Percentiles rank a stretch among this genome's conserved stretches.
Conservation (phyloP, 176 grass and related monocot genomes). For the Juncus effusus region DNA sequence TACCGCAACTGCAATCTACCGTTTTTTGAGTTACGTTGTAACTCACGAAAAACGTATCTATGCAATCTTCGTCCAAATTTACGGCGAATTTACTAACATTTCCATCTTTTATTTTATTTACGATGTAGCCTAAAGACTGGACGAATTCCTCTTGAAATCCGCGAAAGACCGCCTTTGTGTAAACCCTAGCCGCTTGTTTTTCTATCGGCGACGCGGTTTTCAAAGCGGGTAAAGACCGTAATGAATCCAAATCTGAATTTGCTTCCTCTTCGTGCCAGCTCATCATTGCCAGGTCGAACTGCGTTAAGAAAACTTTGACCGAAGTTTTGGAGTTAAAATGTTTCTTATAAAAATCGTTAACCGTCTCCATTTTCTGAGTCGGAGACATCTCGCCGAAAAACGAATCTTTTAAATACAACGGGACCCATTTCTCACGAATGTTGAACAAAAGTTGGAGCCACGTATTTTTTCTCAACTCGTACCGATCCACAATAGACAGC, state of each 20-base stretch:
- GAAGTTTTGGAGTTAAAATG: slow-evolving; percentile 71
- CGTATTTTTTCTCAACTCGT: slow-evolving; percentile 78
- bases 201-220: slow-evolving; percentile 85
- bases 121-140: slow-evolving; percentile 71
- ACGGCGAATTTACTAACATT: slow-evolving; percentile 58
- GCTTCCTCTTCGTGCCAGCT: slow-evolving; percentile 56
- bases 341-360: slow-evolving; percentile 88
- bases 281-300: slow-evolving; percentile 60
- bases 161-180: slow-evolving; percentile 72
- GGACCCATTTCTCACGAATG: slow-evolving; percentile 79
- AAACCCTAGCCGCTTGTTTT: slow-evolving; percentile 76
- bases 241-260: slow-evolving; percentile 51
- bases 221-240: slow-evolving; percentile 40
- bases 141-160: slow-evolving; percentile 96
- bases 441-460: slow-evolving; percentile 86
- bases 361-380: slow-evolving; percentile 62
- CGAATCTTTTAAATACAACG: slow-evolving; percentile 64
- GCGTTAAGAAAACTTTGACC: slow-evolving; percentile 67
- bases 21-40: slow-evolving; percentile 67
- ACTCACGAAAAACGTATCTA: slow-evolving; percentile 64
- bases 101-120: slow-evolving; percentile 68
- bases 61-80: slow-evolving; percentile 65
- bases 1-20: slow-evolving; percentile 77
- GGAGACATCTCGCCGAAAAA: slow-evolving; percentile 73
- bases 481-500: slow-evolving; percentile 65